Percentiles rank a stretch among this genome's conserved stretches.
Evolutionary conservation across 805 yeast genomes (phyloP).

Genomic region (Tetrapisispora iriomotensis): DNA sequence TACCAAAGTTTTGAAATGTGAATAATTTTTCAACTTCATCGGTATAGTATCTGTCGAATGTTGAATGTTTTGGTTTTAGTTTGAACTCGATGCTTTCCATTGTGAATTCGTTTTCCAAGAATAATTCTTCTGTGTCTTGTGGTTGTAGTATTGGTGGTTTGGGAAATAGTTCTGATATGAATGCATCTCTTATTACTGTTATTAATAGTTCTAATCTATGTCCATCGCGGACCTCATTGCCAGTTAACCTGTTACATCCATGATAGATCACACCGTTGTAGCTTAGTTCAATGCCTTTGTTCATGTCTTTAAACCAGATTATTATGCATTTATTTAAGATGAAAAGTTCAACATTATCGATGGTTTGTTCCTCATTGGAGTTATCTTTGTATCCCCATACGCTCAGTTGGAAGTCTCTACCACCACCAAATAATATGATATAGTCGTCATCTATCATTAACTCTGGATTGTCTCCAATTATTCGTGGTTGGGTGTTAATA

Average conservation of each 20-base stretch:
- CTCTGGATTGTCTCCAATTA: constrained; percentile 4
- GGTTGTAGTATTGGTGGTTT: no score
- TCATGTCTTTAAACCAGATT: constrained; percentile 31
- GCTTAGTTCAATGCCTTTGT: constrained; percentile 31
- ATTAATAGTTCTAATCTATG: constrained; percentile 20
- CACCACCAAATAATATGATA: constrained; percentile 34
- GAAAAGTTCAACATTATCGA: constrained; percentile 28
- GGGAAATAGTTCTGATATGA: constrained; percentile 19
- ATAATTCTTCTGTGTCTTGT: background rate
- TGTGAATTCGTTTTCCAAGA: constrained; percentile 2
- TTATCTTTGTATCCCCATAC: constrained; percentile 8
- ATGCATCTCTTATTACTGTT: constrained; percentile 22
- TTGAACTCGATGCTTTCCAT: constrained; percentile 25
- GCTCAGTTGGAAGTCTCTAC: constrained; percentile 28
- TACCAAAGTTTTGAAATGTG: constrained; percentile 31
- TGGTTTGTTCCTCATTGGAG: background rate
- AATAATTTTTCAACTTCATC: constrained; percentile 29
- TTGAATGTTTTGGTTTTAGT: constrained; percentile 30
- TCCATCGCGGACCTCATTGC: constrained; percentile 15
- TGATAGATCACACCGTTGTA: constrained; percentile 28
- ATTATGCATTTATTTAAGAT: constrained; percentile 30
- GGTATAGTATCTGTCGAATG: constrained; percentile 30
- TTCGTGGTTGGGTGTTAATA: constrained; percentile 25
- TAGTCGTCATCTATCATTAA: background rate
- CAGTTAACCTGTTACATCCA: constrained; percentile 15